Evolutionary conservation across 2,329 filamentous ascomycete genomes (phyloP).

Genomic region (Grosmannia penicillata): DNA sequence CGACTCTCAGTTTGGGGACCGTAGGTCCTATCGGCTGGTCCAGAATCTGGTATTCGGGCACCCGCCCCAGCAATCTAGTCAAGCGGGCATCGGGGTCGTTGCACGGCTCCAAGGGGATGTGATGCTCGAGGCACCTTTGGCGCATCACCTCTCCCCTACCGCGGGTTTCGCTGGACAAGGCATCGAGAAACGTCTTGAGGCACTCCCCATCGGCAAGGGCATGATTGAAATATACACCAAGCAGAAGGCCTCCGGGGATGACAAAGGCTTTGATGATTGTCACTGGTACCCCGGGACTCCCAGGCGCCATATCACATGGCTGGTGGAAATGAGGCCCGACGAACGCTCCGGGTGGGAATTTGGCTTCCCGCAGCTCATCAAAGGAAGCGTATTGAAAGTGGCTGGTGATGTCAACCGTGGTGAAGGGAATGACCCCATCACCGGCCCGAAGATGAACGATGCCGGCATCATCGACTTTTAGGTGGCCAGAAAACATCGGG

Average conservation of each 20-base stretch:
- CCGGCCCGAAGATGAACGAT: slow-evolving; percentile 11
- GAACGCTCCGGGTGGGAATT: slow-evolving; percentile 17
- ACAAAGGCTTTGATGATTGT: slow-evolving; percentile 23
- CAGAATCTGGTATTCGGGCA: slow-evolving; percentile 24
- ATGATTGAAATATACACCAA: slow-evolving; percentile 26
- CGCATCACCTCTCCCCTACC: too few species aligned
- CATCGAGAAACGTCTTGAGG: slow-evolving; percentile 22
- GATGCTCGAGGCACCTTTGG: too few species aligned
- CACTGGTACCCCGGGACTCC: slow-evolving; percentile 17
- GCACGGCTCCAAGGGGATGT: slow-evolving; percentile 7
- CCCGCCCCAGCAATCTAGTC: slow-evolving; percentile 11
- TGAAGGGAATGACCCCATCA: slow-evolving; percentile 10
- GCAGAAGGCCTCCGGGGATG: slow-evolving; percentile 23
- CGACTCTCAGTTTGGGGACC: slow-evolving; percentile 16
- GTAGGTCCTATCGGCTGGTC: slow-evolving; percentile 21
- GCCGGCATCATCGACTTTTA: slow-evolving; percentile 11
- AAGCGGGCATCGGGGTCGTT: slow-evolving; percentile 10
- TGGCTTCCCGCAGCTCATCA: slow-evolving; percentile 12
- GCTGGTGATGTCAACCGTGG: slow-evolving; percentile 8
- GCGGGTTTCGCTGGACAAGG: slow-evolving; percentile 22
- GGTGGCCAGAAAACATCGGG: slow-evolving; percentile 15
- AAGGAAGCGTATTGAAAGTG: slow-evolving; percentile 14
- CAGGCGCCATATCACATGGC: slow-evolving; percentile 6
- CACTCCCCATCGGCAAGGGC: slow-evolving; percentile 26
- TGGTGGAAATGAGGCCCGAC: slow-evolving; percentile 13